Evolutionary conservation across 2,329 filamentous ascomycete species (phyloP).

Genomic region (Corinectria fuckeliana): DNA sequence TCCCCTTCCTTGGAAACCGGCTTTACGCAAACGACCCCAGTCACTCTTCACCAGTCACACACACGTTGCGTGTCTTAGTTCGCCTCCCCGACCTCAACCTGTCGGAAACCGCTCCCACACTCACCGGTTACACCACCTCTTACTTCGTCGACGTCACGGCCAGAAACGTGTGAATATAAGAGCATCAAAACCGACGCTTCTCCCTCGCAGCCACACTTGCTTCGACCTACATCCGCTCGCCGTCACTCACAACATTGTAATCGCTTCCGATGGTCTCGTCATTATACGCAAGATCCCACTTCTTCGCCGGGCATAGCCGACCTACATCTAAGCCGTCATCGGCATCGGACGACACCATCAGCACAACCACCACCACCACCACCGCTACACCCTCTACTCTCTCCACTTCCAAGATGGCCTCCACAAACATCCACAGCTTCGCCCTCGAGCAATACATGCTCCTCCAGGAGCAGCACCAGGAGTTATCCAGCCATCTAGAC

Average conservation of each 20-base stretch:
- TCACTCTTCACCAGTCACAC: constrained; percentile 14
- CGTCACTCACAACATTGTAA: constrained; percentile 13
- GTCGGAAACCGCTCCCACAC: constrained; percentile 25
- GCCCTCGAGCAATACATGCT: constrained; percentile 62
- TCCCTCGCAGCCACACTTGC: background rate
- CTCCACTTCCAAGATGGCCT: constrained; percentile 38
- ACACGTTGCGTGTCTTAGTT: constrained; percentile 28
- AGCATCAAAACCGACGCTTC: constrained; percentile 3
- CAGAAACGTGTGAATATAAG: background rate
- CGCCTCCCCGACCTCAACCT: constrained; percentile 5
- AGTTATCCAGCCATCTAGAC: constrained; percentile 58
- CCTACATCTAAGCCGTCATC: constrained; percentile 31
- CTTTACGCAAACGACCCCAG: background rate
- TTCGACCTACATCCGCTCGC: background rate
- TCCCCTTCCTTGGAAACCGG: background rate
- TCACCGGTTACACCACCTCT: constrained; percentile 1
- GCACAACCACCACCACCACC: background rate
- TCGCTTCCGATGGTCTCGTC: constrained; percentile 44
- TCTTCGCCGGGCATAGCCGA: constrained; percentile 35
- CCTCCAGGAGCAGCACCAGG: constrained; percentile 61
- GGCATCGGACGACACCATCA: constrained; percentile 19
- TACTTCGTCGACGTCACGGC: background rate
- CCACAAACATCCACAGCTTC: constrained; percentile 49
- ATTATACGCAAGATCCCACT: constrained; percentile 37
- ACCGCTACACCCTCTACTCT: constrained; percentile 4